phyloP scores from a whole-genome alignment of 352 stramenopile species.

The Pythium sp. region DNA sequence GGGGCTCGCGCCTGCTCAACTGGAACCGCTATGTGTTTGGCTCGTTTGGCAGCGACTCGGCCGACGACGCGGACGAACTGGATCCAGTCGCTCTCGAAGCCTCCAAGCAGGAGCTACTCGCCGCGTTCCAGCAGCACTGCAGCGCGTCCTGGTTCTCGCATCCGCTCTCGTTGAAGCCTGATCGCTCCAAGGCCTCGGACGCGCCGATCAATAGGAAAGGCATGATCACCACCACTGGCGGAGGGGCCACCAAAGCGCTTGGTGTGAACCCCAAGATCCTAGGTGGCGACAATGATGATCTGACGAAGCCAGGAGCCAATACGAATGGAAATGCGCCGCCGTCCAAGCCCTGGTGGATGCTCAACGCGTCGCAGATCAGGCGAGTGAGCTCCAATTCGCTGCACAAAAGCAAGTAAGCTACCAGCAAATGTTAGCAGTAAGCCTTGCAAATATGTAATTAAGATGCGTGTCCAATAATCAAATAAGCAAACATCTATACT shows the following conservation, averaged over 20 bases:
- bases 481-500: not conserved
- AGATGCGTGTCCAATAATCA: not conserved
- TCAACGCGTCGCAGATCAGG: conserved; percentile 9
- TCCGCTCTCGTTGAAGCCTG: conserved; percentile 2
- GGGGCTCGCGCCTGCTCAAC: conserved; percentile 56
- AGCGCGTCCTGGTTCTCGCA: conserved; percentile 4
- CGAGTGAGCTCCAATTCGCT: conserved; percentile 39
- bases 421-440: not conserved
- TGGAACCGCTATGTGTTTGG: conserved; percentile 72
- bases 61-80: conserved; percentile 8
- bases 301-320: not conserved
- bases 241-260: not conserved
- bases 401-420: conserved; percentile 8
- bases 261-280: not conserved
- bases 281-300: not conserved
- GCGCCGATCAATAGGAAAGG: not conserved
- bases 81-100: conserved; percentile 12
- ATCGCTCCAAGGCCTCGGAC: too few species aligned
- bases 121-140: conserved; percentile 7
- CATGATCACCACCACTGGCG: not conserved
- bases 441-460: too few species aligned
- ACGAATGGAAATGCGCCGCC: not conserved
- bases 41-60: not conserved
- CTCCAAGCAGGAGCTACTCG: conserved; percentile 7
- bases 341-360: conserved; percentile 17